Base-by-base conservation (phyloP, 1,284 basidiomycete genomes). In the Fistulinella staudtii region DNA sequence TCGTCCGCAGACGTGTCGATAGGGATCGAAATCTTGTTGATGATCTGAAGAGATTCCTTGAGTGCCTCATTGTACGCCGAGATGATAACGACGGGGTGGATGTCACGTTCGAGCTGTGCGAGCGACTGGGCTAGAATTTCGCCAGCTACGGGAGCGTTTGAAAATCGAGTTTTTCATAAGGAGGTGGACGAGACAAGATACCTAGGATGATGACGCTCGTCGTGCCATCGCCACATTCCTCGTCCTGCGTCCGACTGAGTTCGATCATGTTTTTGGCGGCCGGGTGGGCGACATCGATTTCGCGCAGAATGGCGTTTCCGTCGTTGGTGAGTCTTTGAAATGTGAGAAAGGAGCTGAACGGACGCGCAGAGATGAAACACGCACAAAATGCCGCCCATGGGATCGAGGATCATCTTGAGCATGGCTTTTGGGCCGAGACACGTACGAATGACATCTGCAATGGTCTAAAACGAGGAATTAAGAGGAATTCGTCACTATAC, bases 241-340 rank as follows among this genome's bases (percentile, higher is more conserved):
- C 95, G 56, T 99, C 96, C 68, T 98, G 95, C 4, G 96, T 98
- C 62, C 94, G 74, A 60, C 90, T 89, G 17, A 99, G 81, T 69
- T 99, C 95, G 57, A 99, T 98, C 95, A 99, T 99, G 57, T 94
- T 95, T 74, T 98, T 99, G 25, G 95, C 95, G 21, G 95, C 95
- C 1, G 96, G 96, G 60, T 98, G 95, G 4, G 93, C 93, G 21
- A 99, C 94, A 53, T 99, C 95, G 53, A 98, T 98, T 68, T 99
- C 95, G 48, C 95, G 85, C 30, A 98, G 73, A 54, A 99, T 98
- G 9, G 94, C 94, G 60, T 98, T 96, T 18, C 96, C 95, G 63
- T 99, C 95, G 67, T 98, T 98, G 5, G 95, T 99, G 36, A 98
- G 72, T 50, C 91, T 94, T 31, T 17, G 5, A 9, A 44, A 41